A percentile compares a stretch with the other conserved stretches of the same genome.
These are phyloP conservation scores for Candida orba DNA, from an alignment of 805 yeast genomes.

Conservation along the genomic window DNA sequence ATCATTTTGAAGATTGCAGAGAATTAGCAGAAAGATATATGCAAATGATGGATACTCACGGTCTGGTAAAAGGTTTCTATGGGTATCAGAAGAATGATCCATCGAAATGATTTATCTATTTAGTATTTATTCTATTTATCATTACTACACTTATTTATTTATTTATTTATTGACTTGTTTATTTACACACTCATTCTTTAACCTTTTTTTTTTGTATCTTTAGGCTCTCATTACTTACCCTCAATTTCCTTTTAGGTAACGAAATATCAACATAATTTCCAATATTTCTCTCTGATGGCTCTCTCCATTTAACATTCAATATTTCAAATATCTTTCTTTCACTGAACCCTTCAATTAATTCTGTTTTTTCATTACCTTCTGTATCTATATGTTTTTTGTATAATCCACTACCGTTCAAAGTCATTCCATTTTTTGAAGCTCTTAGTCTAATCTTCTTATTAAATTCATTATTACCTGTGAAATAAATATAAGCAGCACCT, in stretches of 20 bases:
- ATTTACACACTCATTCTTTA: background rate
- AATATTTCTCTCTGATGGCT: slow-evolving; percentile 23
- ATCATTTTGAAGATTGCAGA: slow-evolving; percentile 73
- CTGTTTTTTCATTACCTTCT: slow-evolving; percentile 7
- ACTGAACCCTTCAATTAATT: slow-evolving; percentile 34
- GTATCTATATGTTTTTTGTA: slow-evolving; percentile 18
- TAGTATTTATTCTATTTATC: background rate
- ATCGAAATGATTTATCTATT: slow-evolving; percentile 38
- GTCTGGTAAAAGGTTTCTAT: slow-evolving; percentile 63
- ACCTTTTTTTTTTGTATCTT: too few species aligned
- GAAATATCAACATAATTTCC: slow-evolving; percentile 10
- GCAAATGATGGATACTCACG: slow-evolving; percentile 59
- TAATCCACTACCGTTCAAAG: slow-evolving; percentile 38
- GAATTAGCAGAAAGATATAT: slow-evolving; percentile 69
- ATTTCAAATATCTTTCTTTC: slow-evolving; percentile 40
- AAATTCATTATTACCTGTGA: slow-evolving; percentile 47
- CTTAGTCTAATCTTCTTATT: slow-evolving; percentile 39
- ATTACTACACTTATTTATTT: background rate
- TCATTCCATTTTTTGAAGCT: slow-evolving; percentile 33
- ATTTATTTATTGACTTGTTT: background rate
- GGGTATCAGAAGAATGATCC: slow-evolving; percentile 92
- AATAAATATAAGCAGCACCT: slow-evolving; percentile 45
- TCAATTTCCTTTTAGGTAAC: background rate
- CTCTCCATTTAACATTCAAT: slow-evolving; percentile 31
- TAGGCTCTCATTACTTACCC: background rate